Evolutionary conservation across 257 asterid genomes (phyloP).

Genomic region (Fraxinus excelsior): DNA sequence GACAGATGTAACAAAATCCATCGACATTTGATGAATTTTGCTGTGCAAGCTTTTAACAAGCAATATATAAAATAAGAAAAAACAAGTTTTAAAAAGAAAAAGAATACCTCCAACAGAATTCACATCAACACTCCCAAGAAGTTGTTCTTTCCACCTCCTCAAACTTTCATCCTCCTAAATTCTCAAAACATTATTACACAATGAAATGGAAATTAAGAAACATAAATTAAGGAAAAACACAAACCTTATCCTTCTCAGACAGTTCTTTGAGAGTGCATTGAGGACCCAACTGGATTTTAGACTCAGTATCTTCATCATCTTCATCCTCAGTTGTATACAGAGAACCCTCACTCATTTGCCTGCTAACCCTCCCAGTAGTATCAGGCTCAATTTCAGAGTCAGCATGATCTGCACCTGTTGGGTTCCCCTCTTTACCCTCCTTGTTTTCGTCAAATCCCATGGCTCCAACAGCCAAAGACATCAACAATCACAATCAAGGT

Average conservation of each 20-base stretch:
- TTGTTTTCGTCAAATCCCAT: slow-evolving; percentile 80
- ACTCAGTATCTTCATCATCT: slow-evolving; percentile 71
- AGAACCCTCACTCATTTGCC: slow-evolving; percentile 77
- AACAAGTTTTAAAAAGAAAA: neutral
- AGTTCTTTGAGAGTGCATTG: slow-evolving; percentile 86
- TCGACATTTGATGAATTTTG: neutral
- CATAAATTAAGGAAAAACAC: neutral
- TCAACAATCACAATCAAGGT: slow-evolving; percentile 34
- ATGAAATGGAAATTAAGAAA: slow-evolving; percentile 2
- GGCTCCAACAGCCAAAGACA: slow-evolving; percentile 77
- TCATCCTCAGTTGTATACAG: slow-evolving; percentile 77
- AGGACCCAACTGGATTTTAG: slow-evolving; percentile 84
- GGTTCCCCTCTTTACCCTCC: slow-evolving; percentile 39
- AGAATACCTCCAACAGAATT: slow-evolving; percentile 78
- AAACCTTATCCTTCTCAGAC: slow-evolving; percentile 87
- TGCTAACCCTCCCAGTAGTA: slow-evolving; percentile 41
- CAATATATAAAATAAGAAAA: neutral
- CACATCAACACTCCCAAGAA: slow-evolving; percentile 87
- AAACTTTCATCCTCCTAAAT: slow-evolving; percentile 91
- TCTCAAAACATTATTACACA: slow-evolving; percentile 16
- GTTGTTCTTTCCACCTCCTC: slow-evolving; percentile 99
- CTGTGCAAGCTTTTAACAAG: neutral
- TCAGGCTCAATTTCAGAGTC: slow-evolving; percentile 55
- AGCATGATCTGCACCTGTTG: slow-evolving; percentile 28
- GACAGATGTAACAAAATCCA: neutral